Evolutionary conservation across 768 basidiomycete species (phyloP).

Genomic region (Phaeotremella skinneri): DNA sequence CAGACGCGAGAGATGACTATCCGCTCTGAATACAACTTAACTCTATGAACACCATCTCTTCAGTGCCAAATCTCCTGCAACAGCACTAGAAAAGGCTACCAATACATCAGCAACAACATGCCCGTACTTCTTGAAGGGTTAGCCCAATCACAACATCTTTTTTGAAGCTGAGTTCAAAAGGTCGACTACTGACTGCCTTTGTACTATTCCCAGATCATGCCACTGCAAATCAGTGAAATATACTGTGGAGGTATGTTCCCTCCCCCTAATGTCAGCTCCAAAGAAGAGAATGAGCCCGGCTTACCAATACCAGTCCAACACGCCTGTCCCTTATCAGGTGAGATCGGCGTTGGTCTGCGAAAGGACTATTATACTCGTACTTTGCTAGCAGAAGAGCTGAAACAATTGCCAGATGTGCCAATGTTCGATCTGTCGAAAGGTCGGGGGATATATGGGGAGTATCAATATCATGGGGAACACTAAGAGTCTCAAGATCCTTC

Average conservation of each 20-base stretch:
- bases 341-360: conserved; percentile 4
- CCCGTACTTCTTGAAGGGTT: conserved; percentile 48
- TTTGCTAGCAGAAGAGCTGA: background rate
- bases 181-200: background rate
- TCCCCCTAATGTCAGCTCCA: background rate
- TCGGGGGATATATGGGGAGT: conserved; percentile 52
- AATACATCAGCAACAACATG: conserved; percentile 19
- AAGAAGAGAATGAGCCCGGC: background rate
- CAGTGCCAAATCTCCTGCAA: background rate
- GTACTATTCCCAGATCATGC: conserved; percentile 43
- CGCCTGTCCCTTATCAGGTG: conserved; percentile 48
- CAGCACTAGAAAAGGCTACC: background rate
- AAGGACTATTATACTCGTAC: background rate
- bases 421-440: conserved; percentile 51
- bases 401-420: conserved; percentile 43
- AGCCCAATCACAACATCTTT: background rate
- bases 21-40: too few species aligned
- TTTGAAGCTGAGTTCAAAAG: background rate
- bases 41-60: too few species aligned
- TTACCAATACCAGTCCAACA: conserved; percentile 32
- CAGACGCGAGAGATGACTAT: too few species aligned
- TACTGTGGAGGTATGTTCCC: conserved; percentile 34
- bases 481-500: conserved; percentile 39
- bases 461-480: conserved; percentile 51
- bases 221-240: conserved; percentile 48